Evolutionary conservation across 1,139 yeast genomes (phyloP).

Genomic region (Suhomyces anneliseae): DNA sequence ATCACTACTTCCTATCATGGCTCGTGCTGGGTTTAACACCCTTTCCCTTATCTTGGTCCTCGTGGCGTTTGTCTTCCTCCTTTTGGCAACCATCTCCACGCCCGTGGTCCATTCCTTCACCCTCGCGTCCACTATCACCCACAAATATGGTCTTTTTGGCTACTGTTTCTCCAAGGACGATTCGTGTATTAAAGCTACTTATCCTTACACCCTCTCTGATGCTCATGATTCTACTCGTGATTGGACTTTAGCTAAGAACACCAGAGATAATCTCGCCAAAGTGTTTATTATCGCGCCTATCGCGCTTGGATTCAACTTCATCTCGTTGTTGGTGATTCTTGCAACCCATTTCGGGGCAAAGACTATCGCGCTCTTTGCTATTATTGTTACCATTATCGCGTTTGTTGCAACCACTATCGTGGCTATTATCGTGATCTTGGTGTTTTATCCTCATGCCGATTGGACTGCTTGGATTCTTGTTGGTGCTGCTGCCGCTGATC

Average conservation of each 20-base stretch:
- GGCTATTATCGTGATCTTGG: constrained; percentile 54
- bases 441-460: constrained; percentile 60
- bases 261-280: constrained; percentile 67
- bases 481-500: constrained; percentile 59
- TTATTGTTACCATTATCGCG: constrained; percentile 40
- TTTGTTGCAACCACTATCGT: constrained; percentile 53
- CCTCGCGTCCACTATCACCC: constrained; percentile 40
- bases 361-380: constrained; percentile 20
- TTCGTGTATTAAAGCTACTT: constrained; percentile 32
- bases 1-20: constrained; percentile 14
- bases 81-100: constrained; percentile 51
- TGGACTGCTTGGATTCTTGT: constrained; percentile 74
- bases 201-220: constrained; percentile 31
- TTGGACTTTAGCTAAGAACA: constrained; percentile 41
- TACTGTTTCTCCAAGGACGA: constrained; percentile 49
- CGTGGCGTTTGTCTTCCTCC: constrained; percentile 44
- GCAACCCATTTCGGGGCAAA: constrained; percentile 13
- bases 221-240: constrained; percentile 18
- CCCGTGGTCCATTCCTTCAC: constrained; percentile 43
- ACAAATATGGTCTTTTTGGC: constrained; percentile 85
- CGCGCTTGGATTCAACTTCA: constrained; percentile 73
- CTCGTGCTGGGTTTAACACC: constrained; percentile 28
- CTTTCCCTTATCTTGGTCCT: constrained; percentile 31
- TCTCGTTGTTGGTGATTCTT: constrained; percentile 21
- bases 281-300: constrained; percentile 78